Evolutionary conservation across 257 asterid species (phyloP), one percentile per base, ranked within the genome.

Genomic region (Mentha longifolia): DNA sequence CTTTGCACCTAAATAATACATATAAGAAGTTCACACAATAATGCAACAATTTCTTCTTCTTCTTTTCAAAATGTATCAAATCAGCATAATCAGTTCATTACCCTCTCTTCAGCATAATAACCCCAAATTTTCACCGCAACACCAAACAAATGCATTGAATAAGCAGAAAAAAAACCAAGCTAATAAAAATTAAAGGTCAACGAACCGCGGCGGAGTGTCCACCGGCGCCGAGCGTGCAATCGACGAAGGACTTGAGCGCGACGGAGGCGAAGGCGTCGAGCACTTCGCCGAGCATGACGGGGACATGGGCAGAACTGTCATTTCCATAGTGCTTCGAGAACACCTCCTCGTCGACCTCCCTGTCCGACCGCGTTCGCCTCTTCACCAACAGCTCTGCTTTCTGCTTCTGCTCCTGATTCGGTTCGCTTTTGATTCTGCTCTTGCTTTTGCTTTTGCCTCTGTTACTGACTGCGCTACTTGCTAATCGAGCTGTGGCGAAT

Each of bases 151-250:
- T n/a, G 11, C 14, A 33, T 7, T 17, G 61, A 50, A 17, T 11
- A 8, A 49, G 25, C 43, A 12, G 10, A 4, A 52, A 62, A 16
- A 31, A 13, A 57, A 33, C 15, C 0, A 35, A 65, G 19, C 12
- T 8, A 62, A 51, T 41, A 0, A n/a, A n/a, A n/a, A 47, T 67
- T 1, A 33, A 0, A 49, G 72, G 31, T 28, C 11, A 14, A 79
- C 89, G 33, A 17, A 93, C 98, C 84, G 88, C 89, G 31, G 89
- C 79, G 39, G 98, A 89, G 76, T 94, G 98, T 20, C 97, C 97
- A 11, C 90, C 98, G 30, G 96, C 97, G 22, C 98, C 98, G 12
- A 94, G 97, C 20, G 98, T 94, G 61, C 98, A 94, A 64, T 94
- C 98, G 67, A 89, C 95, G 78, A 94, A 94, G 7, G 97, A 91